A percentile compares a stretch with the other conserved stretches of the same genome.
These are phyloP conservation scores for Sugiyamaella mastotermitis DNA, from an alignment of 805 yeast genomes.

Conservation along the genomic window DNA sequence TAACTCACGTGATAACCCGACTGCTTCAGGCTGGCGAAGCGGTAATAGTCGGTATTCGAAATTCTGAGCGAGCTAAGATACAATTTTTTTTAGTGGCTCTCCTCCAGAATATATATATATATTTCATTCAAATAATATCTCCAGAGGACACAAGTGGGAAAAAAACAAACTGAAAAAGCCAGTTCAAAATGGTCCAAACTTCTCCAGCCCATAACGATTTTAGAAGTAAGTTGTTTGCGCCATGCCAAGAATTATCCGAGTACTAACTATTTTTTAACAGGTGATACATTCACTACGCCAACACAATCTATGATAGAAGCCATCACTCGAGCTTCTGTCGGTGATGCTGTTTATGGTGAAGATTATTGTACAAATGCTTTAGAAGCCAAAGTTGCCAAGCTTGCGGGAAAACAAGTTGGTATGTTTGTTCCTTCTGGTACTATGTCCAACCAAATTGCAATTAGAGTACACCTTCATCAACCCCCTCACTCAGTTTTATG, in stretches of 20 bases:
- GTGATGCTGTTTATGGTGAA: conserved; percentile 87
- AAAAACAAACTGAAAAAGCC: too few relatives aligned
- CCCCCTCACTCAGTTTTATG: conserved; percentile 86
- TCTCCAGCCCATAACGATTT: conserved; percentile 19
- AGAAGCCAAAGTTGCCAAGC: conserved; percentile 55
- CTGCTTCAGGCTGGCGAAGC: too few relatives aligned
- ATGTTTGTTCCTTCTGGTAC: conserved; percentile 86
- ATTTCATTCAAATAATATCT: too few relatives aligned
- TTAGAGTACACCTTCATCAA: conserved; percentile 66
- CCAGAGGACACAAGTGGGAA: too few relatives aligned
- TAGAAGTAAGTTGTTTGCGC: conserved; percentile 11
- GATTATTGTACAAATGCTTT: conserved; percentile 63
- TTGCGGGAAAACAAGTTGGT: conserved; percentile 79
- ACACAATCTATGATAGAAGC: conserved; percentile 65
- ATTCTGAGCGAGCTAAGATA: too few relatives aligned
- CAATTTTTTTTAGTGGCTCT: too few relatives aligned
- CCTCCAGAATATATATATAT: too few relatives aligned
- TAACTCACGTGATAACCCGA: too few relatives aligned
- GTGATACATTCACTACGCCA: conserved; percentile 92
- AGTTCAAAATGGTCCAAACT: conserved; percentile 8
- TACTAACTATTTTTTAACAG: conserved; percentile 7
- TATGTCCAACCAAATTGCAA: conserved; percentile 79
- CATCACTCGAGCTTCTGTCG: conserved; percentile 51
- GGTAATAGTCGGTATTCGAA: too few relatives aligned
- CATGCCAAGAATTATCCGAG: neutral